Conservation (phyloP, 2,329 filamentous ascomycete genomes). For the Colletotrichum cereale region DNA sequence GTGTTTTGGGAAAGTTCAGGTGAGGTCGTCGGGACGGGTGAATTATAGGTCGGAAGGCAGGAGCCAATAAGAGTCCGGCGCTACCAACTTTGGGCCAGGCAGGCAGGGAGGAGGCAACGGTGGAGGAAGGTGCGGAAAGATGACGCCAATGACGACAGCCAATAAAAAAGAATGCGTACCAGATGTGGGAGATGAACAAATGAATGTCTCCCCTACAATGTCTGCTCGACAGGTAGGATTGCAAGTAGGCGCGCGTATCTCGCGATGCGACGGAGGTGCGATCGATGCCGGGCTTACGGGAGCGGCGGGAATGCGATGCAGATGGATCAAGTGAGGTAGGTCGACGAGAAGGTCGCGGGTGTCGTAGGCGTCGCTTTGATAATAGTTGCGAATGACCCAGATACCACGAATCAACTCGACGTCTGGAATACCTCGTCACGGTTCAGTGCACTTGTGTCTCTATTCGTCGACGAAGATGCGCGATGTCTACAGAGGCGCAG, state of each 20-base stretch:
- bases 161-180: constrained; percentile 60
- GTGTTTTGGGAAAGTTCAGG: background rate
- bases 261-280: constrained; percentile 14
- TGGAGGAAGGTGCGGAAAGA: background rate
- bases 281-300: constrained; percentile 10
- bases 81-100: too few species aligned
- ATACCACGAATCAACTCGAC: constrained; percentile 39
- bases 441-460: constrained; percentile 40
- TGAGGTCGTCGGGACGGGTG: background rate
- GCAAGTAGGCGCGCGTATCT: constrained; percentile 13
- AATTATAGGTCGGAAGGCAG: background rate
- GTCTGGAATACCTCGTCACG: constrained; percentile 40
- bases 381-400: constrained; percentile 36
- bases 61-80: background rate
- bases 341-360: constrained; percentile 33
- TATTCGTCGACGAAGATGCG: constrained; percentile 39
- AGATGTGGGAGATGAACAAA: constrained; percentile 93
- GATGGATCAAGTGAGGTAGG: constrained; percentile 31
- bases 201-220: constrained; percentile 90
- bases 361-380: constrained; percentile 35
- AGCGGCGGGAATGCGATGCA: constrained; percentile 12
- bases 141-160: constrained; percentile 27
- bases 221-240: constrained; percentile 47
- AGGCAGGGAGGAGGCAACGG: background rate
- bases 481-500: constrained; percentile 41